Evolutionary conservation across 2,329 filamentous ascomycete species (phyloP), one percentile per base, ranked within the genome.

Genomic region (Colletotrichum destructivum): DNA sequence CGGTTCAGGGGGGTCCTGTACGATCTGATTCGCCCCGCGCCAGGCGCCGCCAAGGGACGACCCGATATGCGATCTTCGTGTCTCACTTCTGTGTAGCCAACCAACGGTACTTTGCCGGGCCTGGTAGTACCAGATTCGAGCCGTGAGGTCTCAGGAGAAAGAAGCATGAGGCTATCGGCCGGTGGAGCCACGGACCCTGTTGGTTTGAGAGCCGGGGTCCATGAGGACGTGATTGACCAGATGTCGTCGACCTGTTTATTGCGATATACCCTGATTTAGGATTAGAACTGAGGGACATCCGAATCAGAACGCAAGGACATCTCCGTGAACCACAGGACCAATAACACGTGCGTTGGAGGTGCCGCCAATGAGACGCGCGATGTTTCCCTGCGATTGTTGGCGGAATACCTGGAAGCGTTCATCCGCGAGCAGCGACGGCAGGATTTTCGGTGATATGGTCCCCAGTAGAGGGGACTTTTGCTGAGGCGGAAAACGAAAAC

Each of bases 11-110:
- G 31, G 69, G 65, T 5, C 42, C 23, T 52, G 51, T n/a, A 6
- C 15, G 38, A 23, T 40, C 26, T 64, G 69, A 72, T 72, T 72
- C 65, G 69, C 52, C 13, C 23, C 23, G 38, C 31, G 26, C 52
- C 38, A 64, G 31, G 54, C 60, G 66, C 69, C 66, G 40, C 54
- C 65, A 21, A 71, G 69, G 62, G 59, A 69, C 46, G 65, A 52
- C 38, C 64, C 59, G 54, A 60, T 62, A 55, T 55, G 54, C 46
- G 65, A 72, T 72, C 69, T 47, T 60, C 69, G 16, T 47, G 69
- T 72, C 69, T 60, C 59, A 60, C 54, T 66, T 64, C 16, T 56
- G 42, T 60, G 51, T 46, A 61, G 69, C 69, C 69, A 72, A 64
- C 59, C 59, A 55, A n/a, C 8, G 42, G 57, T 59, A 46, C 44